Conservation (phyloP, 768 basidiomycete species). For the Punctularia strigosozonata region DNA sequence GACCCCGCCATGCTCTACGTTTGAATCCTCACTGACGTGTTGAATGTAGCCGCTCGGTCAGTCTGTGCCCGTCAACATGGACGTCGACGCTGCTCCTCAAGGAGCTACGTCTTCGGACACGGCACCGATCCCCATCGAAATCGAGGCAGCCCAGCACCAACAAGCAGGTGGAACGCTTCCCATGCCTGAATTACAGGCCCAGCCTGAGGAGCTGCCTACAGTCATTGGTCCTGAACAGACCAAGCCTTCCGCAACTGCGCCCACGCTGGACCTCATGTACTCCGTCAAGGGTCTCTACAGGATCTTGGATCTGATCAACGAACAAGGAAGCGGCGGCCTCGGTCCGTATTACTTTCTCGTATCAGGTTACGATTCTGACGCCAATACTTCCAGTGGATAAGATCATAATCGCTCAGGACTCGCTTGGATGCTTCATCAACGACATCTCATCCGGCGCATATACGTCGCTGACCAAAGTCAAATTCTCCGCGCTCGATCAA, state of each 20-base stretch:
- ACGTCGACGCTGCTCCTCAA: too few species aligned
- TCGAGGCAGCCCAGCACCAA: too few species aligned
- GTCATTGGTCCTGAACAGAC: background rate
- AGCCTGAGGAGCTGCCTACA: too few species aligned
- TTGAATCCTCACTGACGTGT: too few species aligned
- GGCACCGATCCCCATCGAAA: too few species aligned
- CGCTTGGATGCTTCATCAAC: conserved; percentile 37
- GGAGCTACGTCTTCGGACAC: too few species aligned
- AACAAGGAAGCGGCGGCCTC: conserved; percentile 37
- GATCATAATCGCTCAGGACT: conserved; percentile 44
- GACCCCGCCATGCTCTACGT: too few species aligned
- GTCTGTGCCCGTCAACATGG: too few species aligned
- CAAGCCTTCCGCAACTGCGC: background rate
- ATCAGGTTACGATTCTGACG: background rate
- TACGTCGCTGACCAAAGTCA: conserved; percentile 38
- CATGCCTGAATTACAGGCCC: too few species aligned
- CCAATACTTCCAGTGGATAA: conserved; percentile 38
- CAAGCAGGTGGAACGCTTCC: too few species aligned
- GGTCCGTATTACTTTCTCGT: conserved; percentile 21
- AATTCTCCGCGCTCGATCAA: conserved; percentile 41
- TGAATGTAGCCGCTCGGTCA: too few species aligned
- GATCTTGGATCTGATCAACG: conserved; percentile 40
- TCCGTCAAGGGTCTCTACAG: conserved; percentile 36
- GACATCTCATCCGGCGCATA: conserved; percentile 38
- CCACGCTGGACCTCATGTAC: conserved; percentile 5